phyloP scores from a whole-genome alignment of 2,329 filamentous ascomycete genomes.

The Orbilia javanica region DNA sequence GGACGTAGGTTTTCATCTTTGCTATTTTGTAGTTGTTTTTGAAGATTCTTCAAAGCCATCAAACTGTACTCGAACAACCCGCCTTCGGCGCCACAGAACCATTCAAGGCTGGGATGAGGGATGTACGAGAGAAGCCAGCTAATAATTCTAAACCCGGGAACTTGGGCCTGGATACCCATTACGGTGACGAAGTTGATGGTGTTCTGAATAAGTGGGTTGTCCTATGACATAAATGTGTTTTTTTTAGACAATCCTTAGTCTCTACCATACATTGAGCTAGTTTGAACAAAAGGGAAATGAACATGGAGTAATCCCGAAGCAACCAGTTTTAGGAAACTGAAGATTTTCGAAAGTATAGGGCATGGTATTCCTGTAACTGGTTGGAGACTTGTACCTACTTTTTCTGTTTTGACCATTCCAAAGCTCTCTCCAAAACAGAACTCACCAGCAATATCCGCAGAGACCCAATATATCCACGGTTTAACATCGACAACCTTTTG shows the following conservation, averaged over 20 bases:
- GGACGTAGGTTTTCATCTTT: conserved; percentile 17
- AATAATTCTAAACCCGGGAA: neutral
- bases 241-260: too few relatives aligned
- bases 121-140: neutral
- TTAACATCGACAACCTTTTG: neutral
- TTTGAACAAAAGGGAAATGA: too few relatives aligned
- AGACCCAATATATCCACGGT: conserved; percentile 13
- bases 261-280: too few relatives aligned
- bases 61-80: conserved; percentile 1
- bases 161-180: neutral
- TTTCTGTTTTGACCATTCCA: conserved; percentile 31
- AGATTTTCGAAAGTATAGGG: too few relatives aligned
- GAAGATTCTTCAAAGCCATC: neutral
- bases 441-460: conserved; percentile 17
- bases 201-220: conserved; percentile 27
- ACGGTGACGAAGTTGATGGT: neutral
- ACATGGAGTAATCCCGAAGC: too few relatives aligned
- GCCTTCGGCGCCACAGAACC: conserved; percentile 13
- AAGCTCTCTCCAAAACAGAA: conserved; percentile 12
- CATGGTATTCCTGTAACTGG: too few relatives aligned
- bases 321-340: too few relatives aligned
- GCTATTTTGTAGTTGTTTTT: neutral
- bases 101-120: conserved; percentile 21
- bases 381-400: too few relatives aligned
- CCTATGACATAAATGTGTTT: neutral